Evolutionary conservation across 2,329 filamentous ascomycete species (phyloP).

Genomic region (Calonectria pauciramosa): DNA sequence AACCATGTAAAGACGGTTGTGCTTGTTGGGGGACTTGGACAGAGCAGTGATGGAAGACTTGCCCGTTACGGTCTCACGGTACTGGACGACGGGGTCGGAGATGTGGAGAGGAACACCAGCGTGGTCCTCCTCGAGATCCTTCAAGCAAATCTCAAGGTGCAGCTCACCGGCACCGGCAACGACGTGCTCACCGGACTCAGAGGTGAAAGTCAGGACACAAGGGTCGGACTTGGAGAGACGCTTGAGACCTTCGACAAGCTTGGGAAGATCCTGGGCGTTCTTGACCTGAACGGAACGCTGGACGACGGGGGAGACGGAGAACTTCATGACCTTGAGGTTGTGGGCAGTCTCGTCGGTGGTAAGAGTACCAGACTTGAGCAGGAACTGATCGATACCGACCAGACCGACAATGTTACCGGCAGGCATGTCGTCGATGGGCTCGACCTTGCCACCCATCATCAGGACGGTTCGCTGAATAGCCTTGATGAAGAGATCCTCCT

Average conservation of each 20-base stretch:
- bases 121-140: conserved; percentile 99
- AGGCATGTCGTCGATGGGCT: conserved; percentile 98
- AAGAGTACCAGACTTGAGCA: conserved; percentile 99
- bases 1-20: conserved; percentile 99
- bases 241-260: conserved; percentile 99
- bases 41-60: conserved; percentile 95
- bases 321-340: conserved; percentile 99
- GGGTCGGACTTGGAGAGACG: conserved; percentile 99
- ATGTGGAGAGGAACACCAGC: conserved; percentile 97
- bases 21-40: conserved; percentile 99
- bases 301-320: conserved; percentile 99
- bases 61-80: conserved; percentile 92
- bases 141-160: conserved; percentile 99
- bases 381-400: conserved; percentile 99
- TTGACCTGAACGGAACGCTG: conserved; percentile 99
- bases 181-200: conserved; percentile 96
- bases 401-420: conserved; percentile 99
- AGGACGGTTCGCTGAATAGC: conserved; percentile 99
- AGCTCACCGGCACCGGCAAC: conserved; percentile 99
- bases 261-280: conserved; percentile 99
- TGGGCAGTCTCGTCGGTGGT: conserved; percentile 97
- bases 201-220: conserved; percentile 93
- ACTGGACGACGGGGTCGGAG: conserved; percentile 97
- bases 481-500: conserved; percentile 99
- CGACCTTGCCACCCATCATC: conserved; percentile 99